phyloP scores from a whole-genome alignment of 2,329 filamentous ascomycete species.

The Paecilomyces formosus region DNA sequence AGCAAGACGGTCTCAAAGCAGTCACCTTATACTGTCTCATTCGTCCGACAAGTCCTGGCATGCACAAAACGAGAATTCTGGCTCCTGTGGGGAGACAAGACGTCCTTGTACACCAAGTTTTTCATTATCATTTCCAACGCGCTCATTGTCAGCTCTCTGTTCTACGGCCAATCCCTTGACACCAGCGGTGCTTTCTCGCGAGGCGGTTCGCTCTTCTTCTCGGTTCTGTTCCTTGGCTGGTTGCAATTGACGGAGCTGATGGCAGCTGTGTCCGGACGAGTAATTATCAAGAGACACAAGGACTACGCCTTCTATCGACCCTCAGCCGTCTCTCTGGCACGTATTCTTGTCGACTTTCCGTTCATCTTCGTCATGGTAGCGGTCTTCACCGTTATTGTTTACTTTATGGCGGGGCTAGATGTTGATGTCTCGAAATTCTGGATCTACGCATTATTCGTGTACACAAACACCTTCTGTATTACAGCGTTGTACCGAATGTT shows the following conservation, averaged over 20 bases:
- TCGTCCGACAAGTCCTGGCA: conserved; percentile 57
- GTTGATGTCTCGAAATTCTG: conserved; percentile 57
- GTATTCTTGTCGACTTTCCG: conserved; percentile 57
- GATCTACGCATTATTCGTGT: conserved; percentile 59
- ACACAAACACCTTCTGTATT: conserved; percentile 54
- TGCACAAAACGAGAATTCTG: conserved; percentile 66
- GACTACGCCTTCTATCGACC: conserved; percentile 65
- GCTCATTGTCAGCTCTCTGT: conserved; percentile 71
- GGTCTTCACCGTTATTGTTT: conserved; percentile 56
- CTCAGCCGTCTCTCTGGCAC: conserved; percentile 55
- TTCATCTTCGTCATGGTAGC: conserved; percentile 52
- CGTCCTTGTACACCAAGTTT: conserved; percentile 68
- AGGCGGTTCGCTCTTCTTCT: conserved; percentile 59
- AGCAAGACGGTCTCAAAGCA: conserved; percentile 61
- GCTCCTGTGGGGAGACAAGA: conserved; percentile 68
- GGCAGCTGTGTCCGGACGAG: conserved; percentile 64
- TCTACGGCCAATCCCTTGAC: conserved; percentile 58
- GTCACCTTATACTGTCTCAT: conserved; percentile 69
- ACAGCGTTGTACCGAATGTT: conserved; percentile 61
- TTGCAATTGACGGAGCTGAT: conserved; percentile 72
- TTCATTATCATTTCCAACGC: conserved; percentile 69
- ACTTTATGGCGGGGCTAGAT: conserved; percentile 57
- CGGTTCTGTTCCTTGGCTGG: conserved; percentile 60
- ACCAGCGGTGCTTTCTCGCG: conserved; percentile 57
- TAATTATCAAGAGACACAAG: conserved; percentile 60